phyloP scores from a whole-genome alignment of 106 monocot genomes.

The Posidonia australis region DNA sequence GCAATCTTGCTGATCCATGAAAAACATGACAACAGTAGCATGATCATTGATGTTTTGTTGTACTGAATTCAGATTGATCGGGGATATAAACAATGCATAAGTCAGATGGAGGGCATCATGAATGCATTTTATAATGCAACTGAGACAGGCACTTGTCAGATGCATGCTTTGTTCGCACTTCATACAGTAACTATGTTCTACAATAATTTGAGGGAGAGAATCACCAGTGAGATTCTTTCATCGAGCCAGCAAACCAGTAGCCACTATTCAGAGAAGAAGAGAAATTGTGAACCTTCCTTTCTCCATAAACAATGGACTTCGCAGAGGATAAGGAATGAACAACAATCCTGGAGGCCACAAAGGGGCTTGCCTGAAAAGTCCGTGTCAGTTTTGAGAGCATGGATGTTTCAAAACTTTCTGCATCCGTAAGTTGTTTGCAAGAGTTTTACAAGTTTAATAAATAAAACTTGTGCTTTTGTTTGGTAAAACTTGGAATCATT shows the following conservation, averaged over 20 bases:
- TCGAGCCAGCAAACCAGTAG: slow-evolving; percentile 7
- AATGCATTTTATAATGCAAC: slow-evolving; percentile 25
- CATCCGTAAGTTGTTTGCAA: slow-evolving; percentile 37
- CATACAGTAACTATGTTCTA: slow-evolving; percentile 22
- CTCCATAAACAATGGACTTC: slow-evolving; percentile 49
- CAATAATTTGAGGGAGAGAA: slow-evolving; percentile 30
- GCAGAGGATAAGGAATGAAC: slow-evolving; percentile 29
- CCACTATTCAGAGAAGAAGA: slow-evolving; percentile 17
- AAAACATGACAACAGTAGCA: too few species aligned
- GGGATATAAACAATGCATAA: slow-evolving; percentile 34
- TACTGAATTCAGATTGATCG: slow-evolving; percentile 39
- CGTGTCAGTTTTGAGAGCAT: slow-evolving; percentile 53
- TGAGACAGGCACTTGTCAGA: slow-evolving; percentile 6
- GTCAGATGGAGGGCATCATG: slow-evolving; percentile 25
- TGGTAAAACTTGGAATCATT: too few species aligned
- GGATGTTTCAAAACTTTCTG: slow-evolving; percentile 78
- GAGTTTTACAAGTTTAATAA: too few species aligned
- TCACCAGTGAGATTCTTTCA: slow-evolving; percentile 22
- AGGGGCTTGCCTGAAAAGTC: slow-evolving; percentile 67
- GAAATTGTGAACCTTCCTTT: slow-evolving; percentile 27
- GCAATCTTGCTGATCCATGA: too few species aligned
- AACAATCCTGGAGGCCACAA: slow-evolving; percentile 52
- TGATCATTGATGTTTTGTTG: slow-evolving; percentile 2
- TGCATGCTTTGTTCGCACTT: slow-evolving; percentile 22
- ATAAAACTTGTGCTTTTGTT: too few species aligned